Evolutionary conservation across 1,284 basidiomycete genomes (phyloP), one percentile per base, ranked within the genome.

Genomic region (Wallemia mellicola): DNA sequence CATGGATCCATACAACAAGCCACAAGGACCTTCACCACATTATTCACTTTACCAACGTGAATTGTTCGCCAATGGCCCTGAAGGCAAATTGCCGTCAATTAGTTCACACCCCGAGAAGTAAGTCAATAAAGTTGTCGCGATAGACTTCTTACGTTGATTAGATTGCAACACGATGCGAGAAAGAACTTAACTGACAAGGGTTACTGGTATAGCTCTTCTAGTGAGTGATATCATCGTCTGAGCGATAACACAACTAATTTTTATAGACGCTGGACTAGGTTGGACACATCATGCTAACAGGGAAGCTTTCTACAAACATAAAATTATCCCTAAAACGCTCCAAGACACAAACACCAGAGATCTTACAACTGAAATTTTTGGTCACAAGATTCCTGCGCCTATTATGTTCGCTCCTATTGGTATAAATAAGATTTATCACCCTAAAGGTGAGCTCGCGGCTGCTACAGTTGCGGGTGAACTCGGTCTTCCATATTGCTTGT

Each of bases 321-420:
- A 61, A 22, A 57, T 57, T 25, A 68, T 79, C 22, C 84, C 85
- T 1, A 77, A 81, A 2, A 81, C 86, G 81, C 74, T 86, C 55
- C 76, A 78, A n/a, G 73, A 84, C 64, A 79, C 76, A 0, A 79
- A 78, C 1, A 66, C 69, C 9, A 76, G 83, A 22, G 76, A 72
- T 63, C 71, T 85, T 17, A 76, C 80, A 1, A 73, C 70, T 15
- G 72, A 71, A 3, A 64, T 79, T n/a, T 77, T 86, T 65, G 84
- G 83, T 1, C 75, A 79, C 32, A 80, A 72, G 33, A 71, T 81
- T 60, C 69, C 76, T 3, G 72, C 77, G 0, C 83, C 83, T 0
- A 65, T 86, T 14, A 71, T 83, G 61, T 69, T 86, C 59, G 81
- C 79, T 0, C 83, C 83, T 0, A 75, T 87, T 48, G 83, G 83